Evolutionary conservation across 2,329 filamentous ascomycete species (phyloP).

Genomic region (Thelonectria discophora): DNA sequence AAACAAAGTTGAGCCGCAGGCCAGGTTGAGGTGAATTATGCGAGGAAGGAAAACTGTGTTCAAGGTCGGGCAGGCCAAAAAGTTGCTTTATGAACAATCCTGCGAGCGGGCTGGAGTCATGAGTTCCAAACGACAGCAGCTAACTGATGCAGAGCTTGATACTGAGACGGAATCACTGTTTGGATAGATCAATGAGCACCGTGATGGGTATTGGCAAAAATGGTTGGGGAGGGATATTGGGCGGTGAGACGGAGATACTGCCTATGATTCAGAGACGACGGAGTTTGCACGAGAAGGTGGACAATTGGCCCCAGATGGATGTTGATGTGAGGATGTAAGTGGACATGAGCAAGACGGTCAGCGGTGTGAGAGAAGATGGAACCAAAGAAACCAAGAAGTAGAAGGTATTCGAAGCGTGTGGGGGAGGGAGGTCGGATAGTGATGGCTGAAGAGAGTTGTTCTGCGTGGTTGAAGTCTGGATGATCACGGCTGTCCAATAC

Average conservation of each 20-base stretch:
- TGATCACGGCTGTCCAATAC: not conserved
- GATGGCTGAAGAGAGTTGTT: not conserved
- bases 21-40: not conserved
- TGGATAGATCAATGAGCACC: not conserved
- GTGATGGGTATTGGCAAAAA: not conserved
- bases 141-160: not conserved
- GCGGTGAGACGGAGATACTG: constrained; percentile 3
- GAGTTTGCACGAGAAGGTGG: not conserved
- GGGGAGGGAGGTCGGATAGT: not conserved
- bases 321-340: constrained; percentile 4
- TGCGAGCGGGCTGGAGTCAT: constrained; percentile 3
- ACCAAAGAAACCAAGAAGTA: not conserved
- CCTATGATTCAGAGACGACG: constrained; percentile 13
- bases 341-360: not conserved
- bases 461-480: not conserved
- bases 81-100: not conserved
- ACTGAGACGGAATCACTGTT: constrained; percentile 19
- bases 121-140: not conserved
- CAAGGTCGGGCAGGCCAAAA: not conserved
- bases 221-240: not conserved
- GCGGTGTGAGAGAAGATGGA: not conserved
- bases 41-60: not conserved
- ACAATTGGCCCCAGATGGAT: constrained; percentile 3
- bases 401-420: not conserved
- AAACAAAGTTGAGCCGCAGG: not conserved